Evolutionary conservation across 2,329 filamentous ascomycete genomes (phyloP), one percentile per base, ranked within the genome.

Genomic region (Penicillium sp.): DNA sequence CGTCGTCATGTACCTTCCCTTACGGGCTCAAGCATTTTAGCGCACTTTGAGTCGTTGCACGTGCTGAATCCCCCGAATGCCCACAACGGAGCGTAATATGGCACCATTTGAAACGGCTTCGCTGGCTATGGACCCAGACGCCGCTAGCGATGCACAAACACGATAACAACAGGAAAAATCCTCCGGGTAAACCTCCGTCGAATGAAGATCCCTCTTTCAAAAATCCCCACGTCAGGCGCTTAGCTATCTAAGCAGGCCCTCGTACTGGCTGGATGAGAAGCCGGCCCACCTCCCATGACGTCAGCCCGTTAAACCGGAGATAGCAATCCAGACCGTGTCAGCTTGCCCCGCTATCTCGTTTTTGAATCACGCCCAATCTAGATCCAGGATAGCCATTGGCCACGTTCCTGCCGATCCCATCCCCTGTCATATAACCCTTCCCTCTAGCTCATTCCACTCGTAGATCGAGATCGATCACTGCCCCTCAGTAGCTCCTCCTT

Each of bases 361-460:
- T 5, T 42, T 14, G 39, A 42, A 22, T 21, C 39, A 42, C 3
- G n/a, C 35, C 35, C 35, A 39, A 7, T 19, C 33, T 19, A 37
- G 31, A 37, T 39, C 33, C 19, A 22, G 13, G n/a, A n/a, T 1
- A 37, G 3, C 33, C 13, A 50, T 33, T 39, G 48, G 48, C 19
- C 19, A 9, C 39, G 39, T 50, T 50, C 48, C 48, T 50, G 48
- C 37, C 24, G 48, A 50, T 50, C 48, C 19, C 5, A 19, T 19
- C 33, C 24, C 35, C 48, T 50, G 35, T 42, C 35, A 50, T 29
- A 31, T 31, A 19, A 47, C 31, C 48, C 48, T 42, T 50, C 22
- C 35, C 33, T 50, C 48, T 50, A 50, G 48, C 11, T 42, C 33
- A 27, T 50, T 39, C 48, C 48, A 50, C 48, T 50, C 24, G 47